phyloP scores from a whole-genome alignment of 176 grass and related monocot species.

The Oryza brachyantha region DNA sequence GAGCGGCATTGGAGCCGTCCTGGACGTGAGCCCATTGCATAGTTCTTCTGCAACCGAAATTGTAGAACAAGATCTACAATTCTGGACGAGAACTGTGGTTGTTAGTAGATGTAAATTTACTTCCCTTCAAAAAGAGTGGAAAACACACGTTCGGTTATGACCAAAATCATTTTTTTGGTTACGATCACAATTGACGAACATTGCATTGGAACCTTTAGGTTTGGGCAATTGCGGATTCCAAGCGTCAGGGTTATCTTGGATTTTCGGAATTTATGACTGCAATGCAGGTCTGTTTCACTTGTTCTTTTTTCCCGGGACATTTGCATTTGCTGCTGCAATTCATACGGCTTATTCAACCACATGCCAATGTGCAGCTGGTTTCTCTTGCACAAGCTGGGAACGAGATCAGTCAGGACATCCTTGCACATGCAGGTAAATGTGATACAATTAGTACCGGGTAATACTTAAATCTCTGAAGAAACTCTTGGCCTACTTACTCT shows the following conservation, averaged over 20 bases:
- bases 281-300: slow-evolving; percentile 50
- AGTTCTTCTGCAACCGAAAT: too few species aligned
- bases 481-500: background rate
- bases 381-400: slow-evolving; percentile 65
- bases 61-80: background rate
- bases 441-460: background rate
- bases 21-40: too few species aligned
- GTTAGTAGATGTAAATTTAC: background rate
- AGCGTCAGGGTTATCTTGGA: slow-evolving; percentile 78
- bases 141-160: background rate
- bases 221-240: slow-evolving; percentile 73
- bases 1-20: too few species aligned
- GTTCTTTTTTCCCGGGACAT: background rate
- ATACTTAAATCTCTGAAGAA: background rate
- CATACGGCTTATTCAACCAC: background rate
- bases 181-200: background rate
- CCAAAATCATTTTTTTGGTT: background rate
- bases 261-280: slow-evolving; percentile 64
- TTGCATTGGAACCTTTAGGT: slow-evolving; percentile 32
- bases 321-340: slow-evolving; percentile 34
- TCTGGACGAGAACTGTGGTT: background rate
- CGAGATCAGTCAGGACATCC: slow-evolving; percentile 58
- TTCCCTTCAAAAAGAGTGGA: too few species aligned
- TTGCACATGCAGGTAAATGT: slow-evolving; percentile 57
- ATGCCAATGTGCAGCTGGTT: slow-evolving; percentile 59